Percentiles rank a stretch among this genome's conserved stretches.
phyloP scores from a whole-genome alignment of 2,329 filamentous ascomycete species.

The Xylaria sp. region DNA sequence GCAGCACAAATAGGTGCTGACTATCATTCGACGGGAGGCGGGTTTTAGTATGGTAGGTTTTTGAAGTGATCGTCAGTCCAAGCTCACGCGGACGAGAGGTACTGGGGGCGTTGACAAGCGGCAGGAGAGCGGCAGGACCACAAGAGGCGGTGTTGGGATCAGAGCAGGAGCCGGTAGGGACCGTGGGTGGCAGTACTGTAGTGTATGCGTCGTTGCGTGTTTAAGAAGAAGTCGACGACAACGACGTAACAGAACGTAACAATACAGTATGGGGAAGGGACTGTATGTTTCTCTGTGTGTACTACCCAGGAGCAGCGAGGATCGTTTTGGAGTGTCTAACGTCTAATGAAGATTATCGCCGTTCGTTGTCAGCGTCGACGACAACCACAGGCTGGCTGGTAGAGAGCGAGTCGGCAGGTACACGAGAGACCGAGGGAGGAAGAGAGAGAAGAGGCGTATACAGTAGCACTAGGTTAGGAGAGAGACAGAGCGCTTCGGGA shows the following conservation, averaged over 20 bases:
- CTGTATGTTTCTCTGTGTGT: not conserved
- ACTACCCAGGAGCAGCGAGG: slow-evolving; percentile 1
- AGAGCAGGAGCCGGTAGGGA: not conserved
- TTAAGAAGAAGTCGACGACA: not conserved
- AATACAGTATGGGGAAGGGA: slow-evolving; percentile 8
- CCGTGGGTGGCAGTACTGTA: slow-evolving; percentile 12
- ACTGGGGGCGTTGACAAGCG: slow-evolving; percentile 10
- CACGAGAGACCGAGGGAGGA: not conserved
- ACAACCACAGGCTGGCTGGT: not conserved
- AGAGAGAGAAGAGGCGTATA: slow-evolving; percentile 1
- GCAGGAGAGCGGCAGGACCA: slow-evolving; percentile 19
- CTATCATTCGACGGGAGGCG: slow-evolving; percentile 41
- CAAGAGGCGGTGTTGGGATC: slow-evolving; percentile 35
- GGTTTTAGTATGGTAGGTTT: slow-evolving; percentile 24
- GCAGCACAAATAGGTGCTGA: slow-evolving; percentile 32
- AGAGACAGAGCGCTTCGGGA: slow-evolving; percentile 6
- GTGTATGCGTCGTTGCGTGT: no score
- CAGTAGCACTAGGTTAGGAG: no score
- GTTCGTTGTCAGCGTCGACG: not conserved
- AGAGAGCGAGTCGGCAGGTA: not conserved
- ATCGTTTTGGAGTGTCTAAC: not conserved
- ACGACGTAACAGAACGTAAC: no score
- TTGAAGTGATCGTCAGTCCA: slow-evolving; percentile 50
- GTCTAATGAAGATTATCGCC: slow-evolving; percentile 1
- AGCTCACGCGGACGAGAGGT: slow-evolving; percentile 40